A percentile compares a stretch with the other conserved stretches of the same genome.
These are phyloP conservation scores for Didymellaceae sp. DNA, from an alignment of 2,329 filamentous ascomycete genomes.

Conservation along the genomic window DNA sequence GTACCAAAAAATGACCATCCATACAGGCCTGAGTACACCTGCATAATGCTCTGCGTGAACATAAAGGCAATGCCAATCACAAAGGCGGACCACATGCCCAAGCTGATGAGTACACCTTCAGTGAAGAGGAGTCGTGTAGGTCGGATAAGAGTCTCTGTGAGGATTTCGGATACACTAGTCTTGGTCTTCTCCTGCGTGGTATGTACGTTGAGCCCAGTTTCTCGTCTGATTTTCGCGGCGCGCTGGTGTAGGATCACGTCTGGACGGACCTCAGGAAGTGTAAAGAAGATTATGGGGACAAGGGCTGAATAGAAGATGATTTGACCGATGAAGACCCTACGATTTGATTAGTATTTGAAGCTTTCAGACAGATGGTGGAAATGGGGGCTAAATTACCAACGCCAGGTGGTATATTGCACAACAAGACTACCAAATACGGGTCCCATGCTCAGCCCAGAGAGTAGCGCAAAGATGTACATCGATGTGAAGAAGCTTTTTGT, in stretches of 20 bases:
- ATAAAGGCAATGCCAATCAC: conserved; percentile 57
- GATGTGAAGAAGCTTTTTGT: conserved; percentile 53
- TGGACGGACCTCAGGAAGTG: conserved; percentile 56
- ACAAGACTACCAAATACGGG: conserved; percentile 54
- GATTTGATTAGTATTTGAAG: background rate
- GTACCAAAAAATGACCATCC: conserved; percentile 51
- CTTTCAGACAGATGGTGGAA: background rate
- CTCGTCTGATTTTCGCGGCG: conserved; percentile 42
- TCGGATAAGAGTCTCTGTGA: conserved; percentile 48
- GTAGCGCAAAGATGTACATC: conserved; percentile 52
- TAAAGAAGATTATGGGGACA: conserved; percentile 50
- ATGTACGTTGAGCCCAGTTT: conserved; percentile 34
- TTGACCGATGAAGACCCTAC: conserved; percentile 55
- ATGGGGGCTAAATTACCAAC: conserved; percentile 44
- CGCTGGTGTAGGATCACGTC: conserved; percentile 54
- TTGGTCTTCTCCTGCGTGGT: conserved; percentile 45
- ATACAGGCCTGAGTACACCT: conserved; percentile 52
- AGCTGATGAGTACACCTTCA: conserved; percentile 57
- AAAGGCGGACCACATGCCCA: conserved; percentile 58
- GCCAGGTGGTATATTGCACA: conserved; percentile 48
- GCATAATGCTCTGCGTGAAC: conserved; percentile 57
- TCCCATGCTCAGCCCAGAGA: conserved; percentile 54
- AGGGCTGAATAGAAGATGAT: conserved; percentile 55
- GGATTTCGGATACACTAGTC: conserved; percentile 38
- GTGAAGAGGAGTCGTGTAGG: conserved; percentile 54